phyloP scores from a whole-genome alignment of 208 protist genomes.

The Trypanosoma lewisi region DNA sequence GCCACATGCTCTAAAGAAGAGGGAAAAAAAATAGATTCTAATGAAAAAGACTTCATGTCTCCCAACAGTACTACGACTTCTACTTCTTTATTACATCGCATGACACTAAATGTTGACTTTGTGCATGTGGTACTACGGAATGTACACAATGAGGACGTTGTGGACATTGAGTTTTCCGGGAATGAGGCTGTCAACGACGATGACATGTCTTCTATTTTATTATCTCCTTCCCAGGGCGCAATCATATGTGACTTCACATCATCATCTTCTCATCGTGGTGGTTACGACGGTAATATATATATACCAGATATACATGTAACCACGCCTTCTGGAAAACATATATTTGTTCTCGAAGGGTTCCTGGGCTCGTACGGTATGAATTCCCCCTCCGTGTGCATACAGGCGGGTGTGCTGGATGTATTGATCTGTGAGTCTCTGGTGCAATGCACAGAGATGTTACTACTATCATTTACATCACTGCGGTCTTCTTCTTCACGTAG shows the following conservation, averaged over 20 bases:
- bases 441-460: constrained; percentile 17
- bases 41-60: neutral
- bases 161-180: constrained; percentile 27
- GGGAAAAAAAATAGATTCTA: neutral
- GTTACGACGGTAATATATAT: constrained; percentile 16
- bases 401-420: neutral
- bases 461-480: constrained; percentile 4
- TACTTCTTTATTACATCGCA: neutral
- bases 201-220: neutral
- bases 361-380: neutral
- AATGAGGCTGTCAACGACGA: constrained; percentile 3
- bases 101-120: constrained; percentile 16
- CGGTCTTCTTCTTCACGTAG: neutral
- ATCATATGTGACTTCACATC: constrained; percentile 20
- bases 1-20: neutral
- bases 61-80: neutral
- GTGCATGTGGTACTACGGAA: constrained; percentile 23
- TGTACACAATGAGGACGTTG: constrained; percentile 19
- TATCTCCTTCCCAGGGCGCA: neutral
- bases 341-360: constrained; percentile 13
- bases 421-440: constrained; percentile 13
- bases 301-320: constrained; percentile 16
- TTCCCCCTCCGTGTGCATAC: neutral
- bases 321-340: constrained; percentile 10
- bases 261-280: constrained; percentile 6